Base-by-base conservation (phyloP, 192 early-diverging fungal genomes). In the Mortierella claussenii region DNA sequence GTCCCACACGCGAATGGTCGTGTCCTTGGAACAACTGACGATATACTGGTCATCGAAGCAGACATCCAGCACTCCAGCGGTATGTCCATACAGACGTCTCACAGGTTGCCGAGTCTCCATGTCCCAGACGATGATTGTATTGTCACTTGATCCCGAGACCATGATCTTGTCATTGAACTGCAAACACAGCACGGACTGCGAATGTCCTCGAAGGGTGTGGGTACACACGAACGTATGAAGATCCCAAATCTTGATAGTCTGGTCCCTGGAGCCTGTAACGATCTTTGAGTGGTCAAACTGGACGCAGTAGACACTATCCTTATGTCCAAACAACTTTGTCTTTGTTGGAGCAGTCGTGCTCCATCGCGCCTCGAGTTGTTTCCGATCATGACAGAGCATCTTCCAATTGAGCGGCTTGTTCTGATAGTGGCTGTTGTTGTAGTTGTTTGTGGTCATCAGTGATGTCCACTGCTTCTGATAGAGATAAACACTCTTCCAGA, bases 1-100 rank as follows among this genome's bases (percentile, higher is more conserved):
- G 65, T 88, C 83, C 96, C 97, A 99, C 17, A 97, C 84, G 61
- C 90, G 90, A 42, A 99, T 91, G 0, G 94, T 91, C 37, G 89
- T 90, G 79, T 99, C 97, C 81, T 97, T 96, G 48, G 95, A 96
- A 73, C 95, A 97, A 8, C 89, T 92, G 17, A 97, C 91, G 12
- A 96, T 85, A 36, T 84, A 67, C 26, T 83, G 56, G 42, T 84
- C 69, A 68, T 94, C 83, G 70, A 98, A 96, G 26, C 93, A 89
- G 9, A 97, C 91, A 69, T 95, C 94, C 28, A 96, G 85, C 10
- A 98, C 94, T 17, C 94, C 90, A 0, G 87, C 82, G 0, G 86
- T 53, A 75, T 99, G 96, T 20, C 94, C 94, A 15, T 67, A 42
- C 18, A 99, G 81, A 0, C 78, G 82, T 36, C 70, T 62, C 3